These are phyloP conservation scores for Rhizodiscina lignyota DNA, from an alignment of 495 filamentous ascomycete genomes.

Conservation along the genomic window DNA sequence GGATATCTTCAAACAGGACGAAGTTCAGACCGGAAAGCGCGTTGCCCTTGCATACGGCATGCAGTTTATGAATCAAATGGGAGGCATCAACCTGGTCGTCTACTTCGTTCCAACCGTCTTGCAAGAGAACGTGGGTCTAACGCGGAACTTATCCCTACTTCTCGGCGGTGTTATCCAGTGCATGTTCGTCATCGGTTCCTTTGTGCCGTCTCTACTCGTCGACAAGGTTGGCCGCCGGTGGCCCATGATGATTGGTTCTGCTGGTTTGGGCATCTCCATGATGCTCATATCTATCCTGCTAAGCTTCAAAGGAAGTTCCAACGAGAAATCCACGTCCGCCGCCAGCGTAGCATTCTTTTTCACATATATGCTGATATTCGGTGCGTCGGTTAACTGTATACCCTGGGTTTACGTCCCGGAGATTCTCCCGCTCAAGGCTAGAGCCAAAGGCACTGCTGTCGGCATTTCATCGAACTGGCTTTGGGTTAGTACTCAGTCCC, in stretches of 20 bases:
- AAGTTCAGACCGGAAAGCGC: conserved; percentile 32
- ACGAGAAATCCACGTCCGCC: too few species aligned
- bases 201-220: too few species aligned
- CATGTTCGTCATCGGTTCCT: too few species aligned
- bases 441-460: conserved; percentile 26
- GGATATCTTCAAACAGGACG: conserved; percentile 32
- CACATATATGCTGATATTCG: too few species aligned
- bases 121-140: conserved; percentile 16
- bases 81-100: conserved; percentile 18
- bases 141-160: conserved; percentile 14
- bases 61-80: conserved; percentile 21
- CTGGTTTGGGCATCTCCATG: too few species aligned
- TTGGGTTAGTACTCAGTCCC: too few species aligned
- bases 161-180: conserved; percentile 21
- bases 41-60: conserved; percentile 31
- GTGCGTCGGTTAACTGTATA: conserved; percentile 29
- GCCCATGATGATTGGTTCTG: too few species aligned
- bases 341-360: too few species aligned
- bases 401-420: conserved; percentile 31
- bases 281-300: too few species aligned
- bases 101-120: conserved; percentile 18
- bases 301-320: too few species aligned
- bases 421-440: conserved; percentile 21
- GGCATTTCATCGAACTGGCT: conserved; percentile 28
- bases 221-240: too few species aligned